Conservation (phyloP, 2,329 filamentous ascomycete genomes). For the Huntiella decipiens region DNA sequence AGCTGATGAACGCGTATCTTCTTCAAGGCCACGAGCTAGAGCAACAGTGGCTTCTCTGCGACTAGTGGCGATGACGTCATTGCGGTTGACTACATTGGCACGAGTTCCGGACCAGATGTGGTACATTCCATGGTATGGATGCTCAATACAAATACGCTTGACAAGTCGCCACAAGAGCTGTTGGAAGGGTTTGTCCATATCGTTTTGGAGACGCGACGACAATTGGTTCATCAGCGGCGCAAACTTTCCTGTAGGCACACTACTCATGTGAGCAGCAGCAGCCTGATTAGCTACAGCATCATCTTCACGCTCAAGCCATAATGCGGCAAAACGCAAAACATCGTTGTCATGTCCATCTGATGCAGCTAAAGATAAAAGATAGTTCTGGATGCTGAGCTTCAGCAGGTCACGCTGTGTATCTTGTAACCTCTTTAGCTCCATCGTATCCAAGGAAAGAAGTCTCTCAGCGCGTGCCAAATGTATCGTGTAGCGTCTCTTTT, state of each 20-base stretch:
- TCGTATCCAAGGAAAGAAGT: slow-evolving; percentile 80
- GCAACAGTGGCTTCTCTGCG: slow-evolving; percentile 54
- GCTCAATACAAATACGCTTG: slow-evolving; percentile 69
- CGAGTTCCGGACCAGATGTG: slow-evolving; percentile 76
- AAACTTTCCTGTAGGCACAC: slow-evolving; percentile 81
- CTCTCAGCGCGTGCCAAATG: slow-evolving; percentile 56
- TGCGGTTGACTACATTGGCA: slow-evolving; percentile 40
- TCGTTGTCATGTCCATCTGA: slow-evolving; percentile 83
- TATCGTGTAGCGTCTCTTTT: slow-evolving; percentile 36
- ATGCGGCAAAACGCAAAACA: slow-evolving; percentile 72
- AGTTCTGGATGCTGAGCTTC: slow-evolving; percentile 81
- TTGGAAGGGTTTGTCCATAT: slow-evolving; percentile 52
- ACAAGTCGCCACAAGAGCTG: slow-evolving; percentile 53
- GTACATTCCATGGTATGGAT: slow-evolving; percentile 95
- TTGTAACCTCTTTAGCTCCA: slow-evolving; percentile 63
- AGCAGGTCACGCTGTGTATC: slow-evolving; percentile 65
- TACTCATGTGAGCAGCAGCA: slow-evolving; percentile 47
- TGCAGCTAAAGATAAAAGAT: slow-evolving; percentile 64
- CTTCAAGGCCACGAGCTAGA: slow-evolving; percentile 43
- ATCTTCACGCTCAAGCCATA: slow-evolving; percentile 83
- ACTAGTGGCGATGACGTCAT: slow-evolving; percentile 56
- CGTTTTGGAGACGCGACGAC: slow-evolving; percentile 70
- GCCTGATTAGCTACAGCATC: slow-evolving; percentile 58
- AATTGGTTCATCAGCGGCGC: slow-evolving; percentile 88
- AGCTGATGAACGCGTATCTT: slow-evolving; percentile 23